Evolutionary conservation across 2,329 filamentous ascomycete genomes (phyloP).

Genomic region (Cladosporium sp.): DNA sequence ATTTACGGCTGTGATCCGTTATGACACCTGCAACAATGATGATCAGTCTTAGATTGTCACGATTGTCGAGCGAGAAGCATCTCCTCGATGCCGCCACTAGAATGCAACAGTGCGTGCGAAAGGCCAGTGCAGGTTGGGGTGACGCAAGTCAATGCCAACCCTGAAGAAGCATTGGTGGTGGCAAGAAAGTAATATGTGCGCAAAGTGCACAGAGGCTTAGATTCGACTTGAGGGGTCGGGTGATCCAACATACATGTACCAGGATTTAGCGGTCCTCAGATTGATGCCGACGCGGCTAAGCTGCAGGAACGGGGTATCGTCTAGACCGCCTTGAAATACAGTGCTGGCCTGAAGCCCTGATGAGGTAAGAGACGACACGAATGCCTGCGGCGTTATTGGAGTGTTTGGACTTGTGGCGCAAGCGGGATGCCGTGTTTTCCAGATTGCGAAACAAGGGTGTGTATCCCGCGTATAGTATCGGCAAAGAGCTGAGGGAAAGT

Average conservation of each 20-base stretch:
- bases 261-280: background rate
- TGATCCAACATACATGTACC: background rate
- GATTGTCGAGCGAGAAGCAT: background rate
- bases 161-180: background rate
- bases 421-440: background rate
- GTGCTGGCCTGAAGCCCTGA: background rate
- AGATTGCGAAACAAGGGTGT: background rate
- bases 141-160: background rate
- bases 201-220: background rate
- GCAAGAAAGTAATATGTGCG: background rate
- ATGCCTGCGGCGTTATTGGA: background rate
- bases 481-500: background rate
- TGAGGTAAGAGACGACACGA: background rate
- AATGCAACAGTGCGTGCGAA: background rate
- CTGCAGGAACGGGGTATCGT: background rate
- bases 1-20: background rate
- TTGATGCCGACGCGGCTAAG: background rate
- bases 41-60: background rate
- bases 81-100: background rate
- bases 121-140: background rate
- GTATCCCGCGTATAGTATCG: background rate
- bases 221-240: background rate
- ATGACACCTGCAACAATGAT: background rate
- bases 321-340: background rate
- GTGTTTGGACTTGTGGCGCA: background rate